phyloP scores from a whole-genome alignment of 2,329 filamentous ascomycete species.

The Neonectria punicea region DNA sequence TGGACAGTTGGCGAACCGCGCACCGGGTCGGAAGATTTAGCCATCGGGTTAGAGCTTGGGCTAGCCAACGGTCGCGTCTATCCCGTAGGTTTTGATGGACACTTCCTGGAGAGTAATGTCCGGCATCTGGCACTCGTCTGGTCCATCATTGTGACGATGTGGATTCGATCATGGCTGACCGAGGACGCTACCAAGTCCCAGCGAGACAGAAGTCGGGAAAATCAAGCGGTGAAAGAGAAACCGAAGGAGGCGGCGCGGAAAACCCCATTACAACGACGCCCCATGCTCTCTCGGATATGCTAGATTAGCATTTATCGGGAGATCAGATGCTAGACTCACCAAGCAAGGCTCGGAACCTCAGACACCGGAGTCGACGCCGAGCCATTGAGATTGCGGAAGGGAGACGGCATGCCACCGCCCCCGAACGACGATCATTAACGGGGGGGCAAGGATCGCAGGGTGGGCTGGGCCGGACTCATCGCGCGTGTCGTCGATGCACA shows the following conservation, averaged over 20 bases:
- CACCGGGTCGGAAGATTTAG: conserved; percentile 40
- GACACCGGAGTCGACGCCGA: conserved; percentile 21
- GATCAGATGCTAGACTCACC: conserved; percentile 20
- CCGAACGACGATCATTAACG: conserved; percentile 23
- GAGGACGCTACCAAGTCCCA: conserved; percentile 12
- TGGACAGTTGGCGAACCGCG: conserved; percentile 29
- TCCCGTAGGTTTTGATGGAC: conserved; percentile 23
- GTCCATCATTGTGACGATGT: conserved; percentile 19
- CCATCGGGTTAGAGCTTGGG: conserved; percentile 29
- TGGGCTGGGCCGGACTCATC: conserved; percentile 11
- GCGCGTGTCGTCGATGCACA: conserved; percentile 18
- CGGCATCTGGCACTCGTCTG: conserved; percentile 20
- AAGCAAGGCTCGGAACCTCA: conserved; percentile 17
- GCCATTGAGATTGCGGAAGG: conserved; percentile 31
- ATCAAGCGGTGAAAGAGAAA: neutral
- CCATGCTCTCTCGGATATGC: conserved; percentile 18
- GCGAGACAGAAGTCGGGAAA: conserved; percentile 3
- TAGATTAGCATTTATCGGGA: conserved; percentile 22
- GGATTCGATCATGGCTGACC: conserved; percentile 9
- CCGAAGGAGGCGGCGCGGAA: conserved; percentile 2
- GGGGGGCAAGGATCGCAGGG: conserved; percentile 13
- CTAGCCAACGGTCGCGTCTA: conserved; percentile 33
- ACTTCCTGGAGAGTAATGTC: conserved; percentile 15
- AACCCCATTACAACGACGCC: conserved; percentile 4
- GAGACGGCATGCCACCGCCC: conserved; percentile 29